These are phyloP conservation scores for Combretum micranthum DNA, from an alignment of 345 rosid species.

Conservation along the genomic window DNA sequence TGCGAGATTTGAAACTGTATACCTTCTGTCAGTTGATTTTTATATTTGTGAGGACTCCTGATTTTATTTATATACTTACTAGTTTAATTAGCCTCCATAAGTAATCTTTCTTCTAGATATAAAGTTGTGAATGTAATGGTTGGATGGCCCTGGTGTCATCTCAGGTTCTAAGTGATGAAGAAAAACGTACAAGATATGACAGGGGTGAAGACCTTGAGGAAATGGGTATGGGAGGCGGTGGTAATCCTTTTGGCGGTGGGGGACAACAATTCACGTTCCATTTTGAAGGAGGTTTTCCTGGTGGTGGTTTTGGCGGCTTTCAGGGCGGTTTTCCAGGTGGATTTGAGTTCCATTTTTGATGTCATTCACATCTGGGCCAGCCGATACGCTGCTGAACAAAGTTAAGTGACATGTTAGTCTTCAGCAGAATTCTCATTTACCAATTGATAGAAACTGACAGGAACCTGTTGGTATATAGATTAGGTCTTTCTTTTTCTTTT, in stretches of 20 bases:
- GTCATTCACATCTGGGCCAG: neutral
- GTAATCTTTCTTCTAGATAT: neutral
- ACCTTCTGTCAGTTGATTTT: neutral
- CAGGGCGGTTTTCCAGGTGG: conserved; percentile 53
- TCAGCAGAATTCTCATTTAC: no score
- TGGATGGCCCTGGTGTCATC: conserved; percentile 3
- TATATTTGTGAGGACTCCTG: neutral
- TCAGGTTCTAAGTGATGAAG: conserved; percentile 88
- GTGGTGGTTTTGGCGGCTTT: conserved; percentile 65
- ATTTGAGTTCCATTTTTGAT: conserved; percentile 61
- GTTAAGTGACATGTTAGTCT: no score
- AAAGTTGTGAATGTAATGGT: neutral
- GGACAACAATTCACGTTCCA: conserved; percentile 75
- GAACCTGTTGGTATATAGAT: conserved; percentile 1
- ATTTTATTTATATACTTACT: neutral
- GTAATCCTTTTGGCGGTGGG: conserved; percentile 76
- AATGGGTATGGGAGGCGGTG: conserved; percentile 68
- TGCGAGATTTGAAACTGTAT: neutral
- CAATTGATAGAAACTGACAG: neutral
- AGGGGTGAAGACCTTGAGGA: conserved; percentile 97
- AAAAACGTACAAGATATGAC: conserved; percentile 78
- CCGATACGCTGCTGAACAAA: no score
- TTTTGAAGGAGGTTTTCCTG: conserved; percentile 90
- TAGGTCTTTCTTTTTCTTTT: neutral
- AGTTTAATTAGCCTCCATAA: neutral